Base-by-base conservation (phyloP, 75 land plant species). In the Picea glauca region DNA sequence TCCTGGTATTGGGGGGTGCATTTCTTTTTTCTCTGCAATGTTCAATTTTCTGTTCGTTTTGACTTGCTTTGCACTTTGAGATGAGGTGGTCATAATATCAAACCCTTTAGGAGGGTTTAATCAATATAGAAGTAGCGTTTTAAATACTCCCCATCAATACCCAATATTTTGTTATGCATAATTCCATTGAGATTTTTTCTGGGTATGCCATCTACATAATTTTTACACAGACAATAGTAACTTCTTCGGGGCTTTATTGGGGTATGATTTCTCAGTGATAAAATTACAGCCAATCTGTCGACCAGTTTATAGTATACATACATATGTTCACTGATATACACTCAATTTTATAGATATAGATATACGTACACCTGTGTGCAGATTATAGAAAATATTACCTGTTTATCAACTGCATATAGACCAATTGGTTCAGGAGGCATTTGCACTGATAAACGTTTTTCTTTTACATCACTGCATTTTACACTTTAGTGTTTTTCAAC, bases 31-130 rank as follows among this genome's bases (percentile, higher is more conserved):
- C 23, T 21, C 3, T 65, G 17, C 5, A 35, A 32, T 65, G 68
- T 13, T 14, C 35, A 6, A 3, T 12, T 65, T 65, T 32, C 17
- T 65, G 33, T 17, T 31, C 23, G 68, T 14, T 65, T 65, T 65
- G 38, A 65, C 32, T 21, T 13, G 38, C 35, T 31, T 1, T 64
- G 35, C 14, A 31, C 15, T 13, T 31, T 3, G 4, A 64, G 35
- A 30, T 12, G 32, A 3, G 15, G 32, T 31, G 67, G 38, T 64
- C 14, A 64, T 31, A 64, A 64, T 15, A 65, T 3, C 31, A 60
- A 65, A 65, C 68, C 68, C 68, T 65, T 13, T 31, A 31, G 31
- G 31, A 65, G 68, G 68, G 68, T 65, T 65, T 65, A 38, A 5
- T 15, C 20, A 33, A 33, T 33, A 32, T 18, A 33, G 68, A 65